Percentiles rank a stretch among this genome's conserved stretches.
phyloP scores from a whole-genome alignment of 805 yeast genomes.

The Wickerhamomyces bisporus region DNA sequence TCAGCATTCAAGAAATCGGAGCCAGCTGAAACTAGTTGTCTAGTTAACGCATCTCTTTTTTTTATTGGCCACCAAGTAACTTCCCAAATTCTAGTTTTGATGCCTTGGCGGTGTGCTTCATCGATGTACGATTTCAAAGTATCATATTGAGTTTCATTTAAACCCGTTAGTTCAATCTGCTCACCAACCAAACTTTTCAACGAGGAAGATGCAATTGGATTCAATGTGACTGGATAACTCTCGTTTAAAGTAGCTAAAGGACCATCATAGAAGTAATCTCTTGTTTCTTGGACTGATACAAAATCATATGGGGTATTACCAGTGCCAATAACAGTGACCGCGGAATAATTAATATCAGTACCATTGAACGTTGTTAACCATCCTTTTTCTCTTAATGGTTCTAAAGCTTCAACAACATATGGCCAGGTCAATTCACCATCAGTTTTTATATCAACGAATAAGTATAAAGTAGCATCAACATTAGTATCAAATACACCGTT shows the following conservation, averaged over 20 bases:
- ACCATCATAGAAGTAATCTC: slow-evolving; percentile 44
- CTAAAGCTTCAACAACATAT: slow-evolving; percentile 41
- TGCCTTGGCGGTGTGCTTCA: slow-evolving; percentile 44
- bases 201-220: slow-evolving; percentile 42
- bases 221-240: slow-evolving; percentile 20
- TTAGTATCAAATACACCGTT: slow-evolving; percentile 42
- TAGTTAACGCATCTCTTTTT: slow-evolving; percentile 42
- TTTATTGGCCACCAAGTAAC: slow-evolving; percentile 63
- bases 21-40: slow-evolving; percentile 42
- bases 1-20: slow-evolving; percentile 65
- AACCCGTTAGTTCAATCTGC: slow-evolving; percentile 22
- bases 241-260: slow-evolving; percentile 31
- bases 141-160: slow-evolving; percentile 31
- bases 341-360: slow-evolving; percentile 39
- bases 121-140: slow-evolving; percentile 26
- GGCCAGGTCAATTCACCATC: slow-evolving; percentile 42
- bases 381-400: slow-evolving; percentile 43
- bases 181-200: slow-evolving; percentile 27
- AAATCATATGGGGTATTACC: slow-evolving; percentile 57
- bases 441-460: slow-evolving; percentile 66
- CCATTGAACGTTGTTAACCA: slow-evolving; percentile 44
- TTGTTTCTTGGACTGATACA: slow-evolving; percentile 29
- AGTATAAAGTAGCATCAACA: slow-evolving; percentile 46
- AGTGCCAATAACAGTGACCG: slow-evolving; percentile 61
- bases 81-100: slow-evolving; percentile 69